Percentiles rank a stretch among this genome's conserved stretches.
These are phyloP conservation scores for Kwoniella sp. DNA, from an alignment of 768 basidiomycete genomes.

Conservation along the genomic window DNA sequence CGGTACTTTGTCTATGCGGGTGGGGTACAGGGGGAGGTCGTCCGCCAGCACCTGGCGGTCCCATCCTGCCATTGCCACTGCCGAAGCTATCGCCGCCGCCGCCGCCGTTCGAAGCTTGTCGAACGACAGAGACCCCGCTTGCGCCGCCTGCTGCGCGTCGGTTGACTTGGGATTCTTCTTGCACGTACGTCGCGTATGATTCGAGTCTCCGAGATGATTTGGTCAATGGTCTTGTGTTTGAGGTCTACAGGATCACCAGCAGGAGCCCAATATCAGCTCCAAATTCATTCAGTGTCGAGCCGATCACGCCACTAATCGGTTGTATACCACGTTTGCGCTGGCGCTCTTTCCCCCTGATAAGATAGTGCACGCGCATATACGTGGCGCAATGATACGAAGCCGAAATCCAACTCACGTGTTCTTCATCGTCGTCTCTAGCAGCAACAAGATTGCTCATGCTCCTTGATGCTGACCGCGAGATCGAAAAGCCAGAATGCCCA, in stretches of 20 bases:
- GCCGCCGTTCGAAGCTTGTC: neutral
- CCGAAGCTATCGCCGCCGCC: no score
- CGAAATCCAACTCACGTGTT: constrained; percentile 11
- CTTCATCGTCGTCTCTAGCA: neutral
- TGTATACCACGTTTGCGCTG: neutral
- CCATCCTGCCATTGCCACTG: constrained; percentile 3
- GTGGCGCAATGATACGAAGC: neutral
- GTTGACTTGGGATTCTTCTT: constrained; percentile 32
- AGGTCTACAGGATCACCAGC: no score
- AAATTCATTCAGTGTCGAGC: no score
- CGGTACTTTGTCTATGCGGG: constrained; percentile 22
- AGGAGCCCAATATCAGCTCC: no score
- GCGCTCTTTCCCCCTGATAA: no score
- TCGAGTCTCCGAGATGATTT: neutral
- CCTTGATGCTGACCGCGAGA: neutral
- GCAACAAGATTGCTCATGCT: constrained; percentile 4
- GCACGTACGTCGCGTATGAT: constrained; percentile 22
- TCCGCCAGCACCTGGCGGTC: neutral
- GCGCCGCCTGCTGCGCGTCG: constrained; percentile 24
- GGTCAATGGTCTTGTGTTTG: neutral
- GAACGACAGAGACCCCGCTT: constrained; percentile 29
- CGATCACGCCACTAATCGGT: constrained; percentile 16
- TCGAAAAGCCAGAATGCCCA: constrained; percentile 9
- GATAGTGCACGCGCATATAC: no score
- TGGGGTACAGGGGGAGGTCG: constrained; percentile 21